Evolutionary conservation across 768 basidiomycete genomes (phyloP).

Genomic region (Suillus weaverae): DNA sequence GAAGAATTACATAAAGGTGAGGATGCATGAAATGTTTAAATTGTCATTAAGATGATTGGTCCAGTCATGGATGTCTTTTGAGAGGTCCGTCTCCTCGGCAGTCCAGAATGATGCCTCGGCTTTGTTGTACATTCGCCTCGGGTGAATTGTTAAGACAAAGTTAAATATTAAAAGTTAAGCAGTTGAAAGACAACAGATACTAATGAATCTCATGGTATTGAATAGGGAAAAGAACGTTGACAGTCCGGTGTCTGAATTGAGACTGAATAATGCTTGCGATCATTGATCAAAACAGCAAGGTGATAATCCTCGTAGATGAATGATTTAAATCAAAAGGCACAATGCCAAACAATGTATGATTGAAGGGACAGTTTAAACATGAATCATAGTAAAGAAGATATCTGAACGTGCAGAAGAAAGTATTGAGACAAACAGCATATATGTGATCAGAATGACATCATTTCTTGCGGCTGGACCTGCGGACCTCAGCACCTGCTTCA

Average conservation of each 20-base stretch:
- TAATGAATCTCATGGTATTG: conserved; percentile 78
- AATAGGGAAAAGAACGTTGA: conserved; percentile 80
- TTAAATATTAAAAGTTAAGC: too few species aligned
- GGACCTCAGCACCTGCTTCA: background rate
- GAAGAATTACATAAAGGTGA: conserved; percentile 72
- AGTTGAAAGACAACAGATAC: background rate
- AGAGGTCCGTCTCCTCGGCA: conserved; percentile 88
- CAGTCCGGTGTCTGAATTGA: conserved; percentile 35
- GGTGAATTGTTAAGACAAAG: background rate
- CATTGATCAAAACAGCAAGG: conserved; percentile 22
- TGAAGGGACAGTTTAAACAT: too few species aligned
- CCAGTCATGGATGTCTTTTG: conserved; percentile 86
- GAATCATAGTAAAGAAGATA: background rate
- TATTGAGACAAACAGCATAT: background rate
- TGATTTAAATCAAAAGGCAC: too few species aligned
- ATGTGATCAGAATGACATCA: background rate
- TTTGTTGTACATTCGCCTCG: conserved; percentile 97
- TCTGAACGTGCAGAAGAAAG: background rate
- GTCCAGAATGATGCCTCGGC: conserved; percentile 96
- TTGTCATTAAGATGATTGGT: conserved; percentile 72
- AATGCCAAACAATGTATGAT: too few species aligned
- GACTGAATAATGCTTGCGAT: conserved; percentile 31
- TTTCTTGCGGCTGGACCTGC: background rate
- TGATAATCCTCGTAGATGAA: too few species aligned
- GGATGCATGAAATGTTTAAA: conserved; percentile 80